Base-by-base conservation (phyloP, 78 protist species). In the Emiliania huxleyi region DNA sequence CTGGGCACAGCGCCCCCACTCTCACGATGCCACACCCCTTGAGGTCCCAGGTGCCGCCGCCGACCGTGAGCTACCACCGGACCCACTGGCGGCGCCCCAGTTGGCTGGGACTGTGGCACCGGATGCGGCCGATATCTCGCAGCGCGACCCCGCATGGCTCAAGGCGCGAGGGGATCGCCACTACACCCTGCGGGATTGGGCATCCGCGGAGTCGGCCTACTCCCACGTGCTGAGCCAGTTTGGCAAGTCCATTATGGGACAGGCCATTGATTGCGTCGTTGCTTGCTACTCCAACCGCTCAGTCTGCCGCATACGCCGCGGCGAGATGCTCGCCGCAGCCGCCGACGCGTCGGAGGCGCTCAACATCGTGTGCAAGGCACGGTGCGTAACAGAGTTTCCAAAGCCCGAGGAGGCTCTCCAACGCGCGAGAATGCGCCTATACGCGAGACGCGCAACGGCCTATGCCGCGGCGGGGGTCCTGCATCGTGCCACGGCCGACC, bases 131-230 rank as follows among this genome's bases (percentile, higher is more conserved):
- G 89, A 81, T 11, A 81, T 81, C 89, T 81, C 89, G 37, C 89
- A 81, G 49, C 55, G 89, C 21, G 89, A 81, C 38, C 89, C 89
- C 3, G 89, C 89, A 1, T 81, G 89, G 89, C 89, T 81, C 56
- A 81, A 81, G 89, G 89, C 35, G 22, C 48, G 89, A 21, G 89
- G 56, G 2, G 89, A 81, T 11, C 89, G 89, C 40, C 44, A 6
- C 56, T 81, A 18, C 42, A 0, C 6, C 4, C 38, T 40, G 46
- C 40, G 56, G 0, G 89, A 81, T 18, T 81, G 0, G 29, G 29
- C 29, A 37, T 44, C 89, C 0, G 89, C 89, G 29, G 89, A 5
- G 56, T 15, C 3, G 33, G 55, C 89, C 23, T 81, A 81, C 38
- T 29, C 89, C 29, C 5, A 2, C 22, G 48, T n/a, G 56, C 49